Conservation (phyloP, 2,329 filamentous ascomycete species). For the Westerdykella sp. region DNA sequence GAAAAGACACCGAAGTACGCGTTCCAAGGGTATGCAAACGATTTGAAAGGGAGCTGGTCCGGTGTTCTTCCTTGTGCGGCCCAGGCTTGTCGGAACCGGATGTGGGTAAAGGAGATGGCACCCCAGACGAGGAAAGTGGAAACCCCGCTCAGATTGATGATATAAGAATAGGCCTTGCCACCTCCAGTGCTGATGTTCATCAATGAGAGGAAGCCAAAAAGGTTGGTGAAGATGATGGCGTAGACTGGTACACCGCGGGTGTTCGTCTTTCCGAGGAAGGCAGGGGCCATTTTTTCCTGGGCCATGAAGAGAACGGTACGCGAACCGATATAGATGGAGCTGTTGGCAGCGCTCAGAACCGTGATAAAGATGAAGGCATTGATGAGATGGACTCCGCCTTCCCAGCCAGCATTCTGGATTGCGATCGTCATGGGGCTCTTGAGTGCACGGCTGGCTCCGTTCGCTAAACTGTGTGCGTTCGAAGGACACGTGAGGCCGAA, state of each 20-base stretch:
- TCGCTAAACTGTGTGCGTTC: slow-evolving; percentile 58
- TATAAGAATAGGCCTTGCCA: slow-evolving; percentile 59
- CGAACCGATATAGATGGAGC: slow-evolving; percentile 70
- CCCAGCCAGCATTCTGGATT: slow-evolving; percentile 67
- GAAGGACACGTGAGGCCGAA: slow-evolving; percentile 63
- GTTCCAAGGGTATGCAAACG: slow-evolving; percentile 46
- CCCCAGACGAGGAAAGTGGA: slow-evolving; percentile 69
- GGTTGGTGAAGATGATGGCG: slow-evolving; percentile 61
- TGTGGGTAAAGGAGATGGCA: slow-evolving; percentile 63
- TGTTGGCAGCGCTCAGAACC: slow-evolving; percentile 56
- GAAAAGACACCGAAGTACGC: slow-evolving; percentile 45
- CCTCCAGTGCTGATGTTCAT: slow-evolving; percentile 67
- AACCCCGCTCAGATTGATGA: slow-evolving; percentile 64
- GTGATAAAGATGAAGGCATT: slow-evolving; percentile 61
- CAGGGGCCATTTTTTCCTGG: slow-evolving; percentile 64
- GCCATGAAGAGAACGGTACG: slow-evolving; percentile 72
- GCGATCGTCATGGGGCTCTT: slow-evolving; percentile 46
- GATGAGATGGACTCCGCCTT: slow-evolving; percentile 67
- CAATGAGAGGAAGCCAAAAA: slow-evolving; percentile 65
- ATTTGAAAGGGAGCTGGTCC: slow-evolving; percentile 44
- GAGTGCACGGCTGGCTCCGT: slow-evolving; percentile 56
- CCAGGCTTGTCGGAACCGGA: slow-evolving; percentile 62
- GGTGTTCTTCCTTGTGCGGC: slow-evolving; percentile 36
- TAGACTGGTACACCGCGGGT: slow-evolving; percentile 54
- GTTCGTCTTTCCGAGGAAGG: slow-evolving; percentile 62